Percentiles rank a stretch among this genome's conserved stretches.
Evolutionary conservation across 108 stramenopile species (phyloP).

Genomic region (Skeletonema costatum): DNA sequence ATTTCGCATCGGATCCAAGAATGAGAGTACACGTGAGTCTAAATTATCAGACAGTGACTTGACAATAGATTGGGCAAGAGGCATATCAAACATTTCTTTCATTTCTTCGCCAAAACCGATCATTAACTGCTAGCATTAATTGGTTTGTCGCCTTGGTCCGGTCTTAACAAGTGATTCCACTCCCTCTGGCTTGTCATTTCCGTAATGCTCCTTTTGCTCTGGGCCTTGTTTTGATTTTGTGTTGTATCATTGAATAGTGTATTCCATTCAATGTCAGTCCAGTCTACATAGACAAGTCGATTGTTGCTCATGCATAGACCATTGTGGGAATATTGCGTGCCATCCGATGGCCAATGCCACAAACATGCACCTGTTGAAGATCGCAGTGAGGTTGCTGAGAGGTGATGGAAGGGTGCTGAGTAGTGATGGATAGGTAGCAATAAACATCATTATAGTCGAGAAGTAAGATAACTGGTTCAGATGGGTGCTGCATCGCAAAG

Average conservation of each 20-base stretch:
- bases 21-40: conserved; percentile 13
- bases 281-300: conserved; percentile 1
- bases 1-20: conserved; percentile 10
- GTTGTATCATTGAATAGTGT: conserved; percentile 17
- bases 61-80: conserved; percentile 18
- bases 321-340: conserved; percentile 6
- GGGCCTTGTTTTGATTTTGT: conserved; percentile 1
- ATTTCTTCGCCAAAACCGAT: not conserved
- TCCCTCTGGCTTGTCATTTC: conserved; percentile 4
- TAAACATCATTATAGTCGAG: too few species aligned
- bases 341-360: conserved; percentile 38
- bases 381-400: not conserved
- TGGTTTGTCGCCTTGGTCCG: not conserved
- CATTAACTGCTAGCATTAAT: not conserved
- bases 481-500: too few species aligned
- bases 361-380: conserved; percentile 36
- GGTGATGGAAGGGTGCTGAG: not conserved
- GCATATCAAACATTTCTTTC: conserved; percentile 18
- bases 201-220: conserved; percentile 10
- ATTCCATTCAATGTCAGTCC: conserved; percentile 22
- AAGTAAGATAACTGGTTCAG: too few species aligned
- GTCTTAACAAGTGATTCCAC: not conserved
- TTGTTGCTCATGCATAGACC: conserved; percentile 16
- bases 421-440: not conserved
- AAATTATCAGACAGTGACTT: conserved; percentile 10